Percentiles rank a stretch among this genome's conserved stretches.
These are phyloP conservation scores for Lippia alba DNA, from an alignment of 305 asterid genomes.

Conservation along the genomic window DNA sequence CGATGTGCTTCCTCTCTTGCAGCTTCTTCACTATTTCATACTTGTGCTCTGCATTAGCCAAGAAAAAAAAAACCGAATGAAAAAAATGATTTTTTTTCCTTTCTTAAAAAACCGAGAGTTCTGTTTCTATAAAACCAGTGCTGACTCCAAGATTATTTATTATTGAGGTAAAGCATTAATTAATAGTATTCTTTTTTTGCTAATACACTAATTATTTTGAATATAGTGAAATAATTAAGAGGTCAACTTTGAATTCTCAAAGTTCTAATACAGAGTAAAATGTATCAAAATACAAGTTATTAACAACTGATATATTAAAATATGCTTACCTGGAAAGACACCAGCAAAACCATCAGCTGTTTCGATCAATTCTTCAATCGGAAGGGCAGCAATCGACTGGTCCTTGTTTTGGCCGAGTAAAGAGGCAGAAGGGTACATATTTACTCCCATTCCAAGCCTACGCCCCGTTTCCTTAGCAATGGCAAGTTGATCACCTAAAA, in stretches of 20 bases:
- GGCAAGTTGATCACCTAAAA: conserved; percentile 62
- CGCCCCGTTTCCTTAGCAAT: conserved; percentile 69
- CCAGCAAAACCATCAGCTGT: conserved; percentile 73
- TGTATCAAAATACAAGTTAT: too few species aligned
- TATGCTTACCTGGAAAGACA: conserved; percentile 52
- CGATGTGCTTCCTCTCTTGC: conserved; percentile 62
- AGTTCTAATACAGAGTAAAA: too few species aligned
- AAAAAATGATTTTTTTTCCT: neutral
- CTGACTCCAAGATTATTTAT: too few species aligned
- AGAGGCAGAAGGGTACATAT: conserved; percentile 67
- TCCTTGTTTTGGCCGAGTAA: conserved; percentile 58
- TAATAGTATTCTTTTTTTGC: too few species aligned
- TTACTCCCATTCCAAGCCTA: conserved; percentile 67
- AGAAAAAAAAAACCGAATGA: neutral
- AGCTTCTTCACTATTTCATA: conserved; percentile 70
- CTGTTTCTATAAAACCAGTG: neutral
- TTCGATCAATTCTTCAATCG: conserved; percentile 61
- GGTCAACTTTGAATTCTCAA: too few species aligned
- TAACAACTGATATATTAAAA: too few species aligned
- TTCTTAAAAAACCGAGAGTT: neutral
- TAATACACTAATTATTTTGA: too few species aligned
- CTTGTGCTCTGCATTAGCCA: conserved; percentile 38
- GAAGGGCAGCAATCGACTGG: conserved; percentile 51
- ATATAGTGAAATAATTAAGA: too few species aligned
- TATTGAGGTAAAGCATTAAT: too few species aligned